phyloP scores from a whole-genome alignment of 805 yeast genomes.

The Ogataea chonburiensis region DNA sequence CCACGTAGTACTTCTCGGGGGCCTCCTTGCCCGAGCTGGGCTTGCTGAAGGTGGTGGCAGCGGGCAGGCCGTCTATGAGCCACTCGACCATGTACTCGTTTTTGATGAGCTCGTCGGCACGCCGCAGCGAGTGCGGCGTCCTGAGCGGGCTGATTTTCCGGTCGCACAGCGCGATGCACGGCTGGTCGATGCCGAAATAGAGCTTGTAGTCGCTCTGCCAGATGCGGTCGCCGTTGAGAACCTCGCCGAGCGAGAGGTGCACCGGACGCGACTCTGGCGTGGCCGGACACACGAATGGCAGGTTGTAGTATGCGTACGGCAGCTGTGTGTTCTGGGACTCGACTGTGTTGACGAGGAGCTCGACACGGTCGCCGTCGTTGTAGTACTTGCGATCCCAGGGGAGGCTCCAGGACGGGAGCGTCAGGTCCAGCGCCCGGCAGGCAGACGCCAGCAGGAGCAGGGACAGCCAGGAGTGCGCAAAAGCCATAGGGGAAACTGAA shows the following conservation, averaged over 20 bases:
- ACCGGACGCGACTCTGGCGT: slow-evolving; percentile 52
- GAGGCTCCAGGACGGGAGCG: slow-evolving; percentile 12
- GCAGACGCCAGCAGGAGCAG: not conserved
- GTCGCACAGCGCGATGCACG: slow-evolving; percentile 69
- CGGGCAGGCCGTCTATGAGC: slow-evolving; percentile 81
- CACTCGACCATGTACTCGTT: slow-evolving; percentile 79
- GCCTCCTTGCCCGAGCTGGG: slow-evolving; percentile 49
- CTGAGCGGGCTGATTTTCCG: slow-evolving; percentile 42
- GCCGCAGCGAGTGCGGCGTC: slow-evolving; percentile 45
- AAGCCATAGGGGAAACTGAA: no score
- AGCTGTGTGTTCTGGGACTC: slow-evolving; percentile 75
- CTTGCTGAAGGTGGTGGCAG: slow-evolving; percentile 77
- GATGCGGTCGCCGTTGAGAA: slow-evolving; percentile 76
- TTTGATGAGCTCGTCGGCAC: slow-evolving; percentile 61
- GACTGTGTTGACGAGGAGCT: slow-evolving; percentile 70
- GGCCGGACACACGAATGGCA: slow-evolving; percentile 81
- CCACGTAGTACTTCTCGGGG: slow-evolving; percentile 62
- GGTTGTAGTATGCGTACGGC: slow-evolving; percentile 73
- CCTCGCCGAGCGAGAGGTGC: slow-evolving; percentile 71
- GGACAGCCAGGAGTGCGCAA: no score
- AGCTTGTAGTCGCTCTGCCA: slow-evolving; percentile 74
- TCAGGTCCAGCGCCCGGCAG: slow-evolving; percentile 12
- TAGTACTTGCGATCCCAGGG: slow-evolving; percentile 41
- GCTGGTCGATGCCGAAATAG: slow-evolving; percentile 58
- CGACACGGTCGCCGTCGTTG: slow-evolving; percentile 57